A percentile compares a stretch with the other conserved stretches of the same genome.
Conservation (phyloP, 2,329 filamentous ascomycete genomes). For the Ophiocordyceps camponoti-rufipedis region DNA sequence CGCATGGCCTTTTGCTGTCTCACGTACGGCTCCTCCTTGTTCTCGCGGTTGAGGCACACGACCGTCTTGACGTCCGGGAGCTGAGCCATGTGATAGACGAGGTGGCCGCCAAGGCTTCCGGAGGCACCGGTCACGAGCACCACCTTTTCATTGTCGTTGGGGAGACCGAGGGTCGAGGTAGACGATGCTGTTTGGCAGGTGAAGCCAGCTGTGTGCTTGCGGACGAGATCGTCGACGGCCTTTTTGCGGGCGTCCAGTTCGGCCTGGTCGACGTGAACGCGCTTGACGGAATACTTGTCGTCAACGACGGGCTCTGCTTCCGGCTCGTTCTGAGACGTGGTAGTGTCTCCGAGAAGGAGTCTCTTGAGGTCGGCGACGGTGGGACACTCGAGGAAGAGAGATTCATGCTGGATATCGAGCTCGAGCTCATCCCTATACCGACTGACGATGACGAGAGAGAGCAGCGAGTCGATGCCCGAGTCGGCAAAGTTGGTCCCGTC, state of each 20-base stretch:
- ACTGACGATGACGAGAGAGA: conserved; percentile 36
- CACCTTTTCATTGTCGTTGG: background rate
- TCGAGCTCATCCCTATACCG: conserved; percentile 38
- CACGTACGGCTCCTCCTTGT: background rate
- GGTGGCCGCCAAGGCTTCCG: conserved; percentile 18
- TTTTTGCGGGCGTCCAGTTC: background rate
- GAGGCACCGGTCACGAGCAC: conserved; percentile 20
- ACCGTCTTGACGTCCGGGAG: conserved; percentile 10
- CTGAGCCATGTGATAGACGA: conserved; percentile 12
- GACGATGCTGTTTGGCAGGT: background rate
- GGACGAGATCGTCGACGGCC: conserved; percentile 1
- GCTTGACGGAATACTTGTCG: background rate
- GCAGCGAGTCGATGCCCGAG: conserved; percentile 40
- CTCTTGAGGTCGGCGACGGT: conserved; percentile 34
- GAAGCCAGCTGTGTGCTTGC: conserved; percentile 1
- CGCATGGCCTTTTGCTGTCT: conserved; percentile 2
- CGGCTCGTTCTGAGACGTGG: background rate
- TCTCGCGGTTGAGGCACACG: conserved; percentile 26
- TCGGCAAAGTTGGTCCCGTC: conserved; percentile 33
- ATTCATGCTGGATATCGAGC: conserved; percentile 29
- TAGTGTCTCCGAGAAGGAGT: background rate
- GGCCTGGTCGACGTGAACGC: background rate
- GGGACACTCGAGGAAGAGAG: conserved; percentile 31
- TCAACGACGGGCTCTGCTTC: background rate
- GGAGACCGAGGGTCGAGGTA: background rate